Conservation (phyloP, 768 basidiomycete species). For the Calvatia gigantea region DNA sequence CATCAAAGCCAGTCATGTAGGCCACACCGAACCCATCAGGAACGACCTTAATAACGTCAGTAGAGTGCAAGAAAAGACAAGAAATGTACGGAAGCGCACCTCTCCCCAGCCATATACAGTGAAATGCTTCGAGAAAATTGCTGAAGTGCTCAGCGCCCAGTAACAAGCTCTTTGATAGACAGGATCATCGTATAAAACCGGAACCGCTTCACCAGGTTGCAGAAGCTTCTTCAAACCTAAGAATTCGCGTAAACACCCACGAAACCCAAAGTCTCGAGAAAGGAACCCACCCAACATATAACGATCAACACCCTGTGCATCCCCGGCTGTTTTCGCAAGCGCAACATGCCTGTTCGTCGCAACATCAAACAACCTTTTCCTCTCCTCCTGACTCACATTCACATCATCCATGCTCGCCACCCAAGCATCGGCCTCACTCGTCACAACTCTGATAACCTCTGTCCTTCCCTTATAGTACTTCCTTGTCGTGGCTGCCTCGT, state of each 20-base stretch:
- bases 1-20: constrained; percentile 88
- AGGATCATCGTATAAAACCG: constrained; percentile 73
- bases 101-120: constrained; percentile 92
- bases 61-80: background rate
- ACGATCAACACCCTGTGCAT: constrained; percentile 78
- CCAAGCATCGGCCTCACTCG: constrained; percentile 73
- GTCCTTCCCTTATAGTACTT: constrained; percentile 87
- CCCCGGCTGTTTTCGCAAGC: constrained; percentile 63
- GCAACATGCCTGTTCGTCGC: constrained; percentile 64
- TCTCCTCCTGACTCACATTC: constrained; percentile 33
- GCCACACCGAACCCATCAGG: constrained; percentile 93
- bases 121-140: constrained; percentile 83
- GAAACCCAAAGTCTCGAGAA: background rate
- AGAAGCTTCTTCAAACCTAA: constrained; percentile 71
- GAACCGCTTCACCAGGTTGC: constrained; percentile 57
- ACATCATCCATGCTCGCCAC: constrained; percentile 68
- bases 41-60: constrained; percentile 52
- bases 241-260: background rate
- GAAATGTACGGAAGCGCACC: constrained; percentile 30
- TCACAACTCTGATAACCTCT: constrained; percentile 88
- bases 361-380: constrained; percentile 48
- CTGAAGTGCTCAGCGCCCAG: constrained; percentile 91
- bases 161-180: constrained; percentile 66
- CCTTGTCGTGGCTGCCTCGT: constrained; percentile 91
- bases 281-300: constrained; percentile 71